A percentile compares a stretch with the other conserved stretches of the same genome.
Evolutionary conservation across 1,139 yeast species (phyloP).

Genomic region (Protomyces pachydermus): DNA sequence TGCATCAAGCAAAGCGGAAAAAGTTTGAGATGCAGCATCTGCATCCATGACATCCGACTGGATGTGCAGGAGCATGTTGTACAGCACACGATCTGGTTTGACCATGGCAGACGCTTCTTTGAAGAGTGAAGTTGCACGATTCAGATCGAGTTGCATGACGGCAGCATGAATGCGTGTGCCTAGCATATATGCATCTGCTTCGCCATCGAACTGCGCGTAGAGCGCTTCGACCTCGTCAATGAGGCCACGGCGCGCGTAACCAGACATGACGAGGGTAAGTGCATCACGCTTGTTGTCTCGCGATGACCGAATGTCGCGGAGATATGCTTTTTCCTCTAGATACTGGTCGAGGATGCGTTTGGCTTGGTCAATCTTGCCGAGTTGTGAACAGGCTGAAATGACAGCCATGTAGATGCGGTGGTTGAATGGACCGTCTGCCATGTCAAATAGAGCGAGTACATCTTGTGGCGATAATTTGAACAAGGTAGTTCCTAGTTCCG

Average conservation of each 20-base stretch:
- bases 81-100: constrained; percentile 10
- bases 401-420: not conserved
- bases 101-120: not conserved
- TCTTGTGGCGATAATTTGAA: not conserved
- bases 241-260: constrained; percentile 14
- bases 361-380: not conserved
- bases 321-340: not conserved
- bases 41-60: constrained; percentile 4
- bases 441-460: not conserved
- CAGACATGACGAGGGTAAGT: not conserved
- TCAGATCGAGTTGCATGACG: constrained; percentile 6
- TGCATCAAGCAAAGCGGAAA: constrained; percentile 1
- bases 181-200: constrained; percentile 10
- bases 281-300: not conserved
- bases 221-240: constrained; percentile 3
- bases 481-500: not conserved
- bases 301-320: not conserved
- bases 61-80: constrained; percentile 18
- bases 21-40: not conserved
- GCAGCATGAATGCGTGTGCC: constrained; percentile 13
- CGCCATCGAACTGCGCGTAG: constrained; percentile 4
- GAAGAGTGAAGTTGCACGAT: constrained; percentile 2
- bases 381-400: not conserved
- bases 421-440: not conserved
- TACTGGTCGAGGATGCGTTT: not conserved